Conservation (phyloP, 257 asterid genomes). For the Solanum pinnatisectum region DNA sequence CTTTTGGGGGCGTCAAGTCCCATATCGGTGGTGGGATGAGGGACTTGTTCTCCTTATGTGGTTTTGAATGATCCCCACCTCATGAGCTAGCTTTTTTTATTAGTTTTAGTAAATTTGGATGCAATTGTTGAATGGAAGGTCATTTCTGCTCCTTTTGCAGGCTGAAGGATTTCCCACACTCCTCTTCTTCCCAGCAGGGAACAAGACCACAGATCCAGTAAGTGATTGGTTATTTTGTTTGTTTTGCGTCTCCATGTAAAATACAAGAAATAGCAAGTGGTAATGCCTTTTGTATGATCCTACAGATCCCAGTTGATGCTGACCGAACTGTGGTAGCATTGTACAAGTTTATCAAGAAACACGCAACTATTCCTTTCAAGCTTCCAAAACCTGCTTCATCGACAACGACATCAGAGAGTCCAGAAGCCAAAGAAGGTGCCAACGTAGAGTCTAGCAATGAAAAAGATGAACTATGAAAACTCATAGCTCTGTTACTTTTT, state of each 20-base stretch:
- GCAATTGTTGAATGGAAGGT: neutral
- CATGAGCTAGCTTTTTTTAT: neutral
- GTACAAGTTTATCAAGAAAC: constrained; percentile 80
- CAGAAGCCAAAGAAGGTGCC: constrained; percentile 17
- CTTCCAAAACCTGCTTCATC: constrained; percentile 48
- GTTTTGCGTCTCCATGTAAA: neutral
- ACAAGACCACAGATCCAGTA: constrained; percentile 72
- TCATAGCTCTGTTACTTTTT: neutral
- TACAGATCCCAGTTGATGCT: constrained; percentile 60
- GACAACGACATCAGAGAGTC: constrained; percentile 19
- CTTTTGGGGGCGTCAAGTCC: neutral
- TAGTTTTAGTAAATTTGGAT: neutral
- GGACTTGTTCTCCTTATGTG: neutral
- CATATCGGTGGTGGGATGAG: neutral
- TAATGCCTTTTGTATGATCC: neutral
- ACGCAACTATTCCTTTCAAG: constrained; percentile 82
- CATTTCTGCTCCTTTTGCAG: constrained; percentile 24
- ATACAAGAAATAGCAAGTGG: neutral
- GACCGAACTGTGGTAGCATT: constrained; percentile 79
- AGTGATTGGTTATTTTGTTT: constrained; percentile 15
- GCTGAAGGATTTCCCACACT: constrained; percentile 92
- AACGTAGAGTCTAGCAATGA: constrained; percentile 17
- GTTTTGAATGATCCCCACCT: neutral
- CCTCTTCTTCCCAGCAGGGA: constrained; percentile 92
- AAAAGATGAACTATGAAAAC: constrained; percentile 69